Conservation (phyloP, 2,329 filamentous ascomycete genomes). For the Chrysosporium queenslandicum region DNA sequence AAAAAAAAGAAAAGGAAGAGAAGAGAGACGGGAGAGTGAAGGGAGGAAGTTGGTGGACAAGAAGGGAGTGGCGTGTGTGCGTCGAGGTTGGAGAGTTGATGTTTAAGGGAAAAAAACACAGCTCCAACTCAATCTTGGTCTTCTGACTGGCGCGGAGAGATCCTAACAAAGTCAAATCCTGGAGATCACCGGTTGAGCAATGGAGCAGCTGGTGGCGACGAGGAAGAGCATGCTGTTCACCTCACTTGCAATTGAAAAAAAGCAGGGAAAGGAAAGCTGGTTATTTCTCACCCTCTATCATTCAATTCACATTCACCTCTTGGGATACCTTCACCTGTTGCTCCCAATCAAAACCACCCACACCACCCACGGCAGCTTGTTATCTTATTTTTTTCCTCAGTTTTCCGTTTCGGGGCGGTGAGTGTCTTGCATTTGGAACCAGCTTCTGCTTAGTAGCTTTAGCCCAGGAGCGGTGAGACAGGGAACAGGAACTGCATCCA, state of each 20-base stretch:
- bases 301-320: neutral
- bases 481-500: neutral
- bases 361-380: neutral
- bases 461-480: slow-evolving; percentile 6
- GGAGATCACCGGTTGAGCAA: slow-evolving; percentile 6
- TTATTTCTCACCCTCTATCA: neutral
- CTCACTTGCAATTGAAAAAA: neutral
- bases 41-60: neutral
- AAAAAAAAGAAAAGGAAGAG: slow-evolving; percentile 14
- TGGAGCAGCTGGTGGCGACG: slow-evolving; percentile 4
- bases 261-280: neutral
- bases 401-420: slow-evolving; percentile 7
- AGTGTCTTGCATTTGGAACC: slow-evolving; percentile 9
- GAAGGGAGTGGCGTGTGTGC: slow-evolving; percentile 10
- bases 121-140: slow-evolving; percentile 13
- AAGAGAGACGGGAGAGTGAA: slow-evolving; percentile 5
- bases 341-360: slow-evolving; percentile 6
- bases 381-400: neutral
- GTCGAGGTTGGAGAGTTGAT: slow-evolving; percentile 6
- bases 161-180: slow-evolving; percentile 8
- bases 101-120: neutral
- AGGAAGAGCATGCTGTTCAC: neutral
- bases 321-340: neutral
- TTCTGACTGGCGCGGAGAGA: slow-evolving; percentile 14
- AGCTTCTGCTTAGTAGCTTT: neutral